phyloP scores from a whole-genome alignment of 768 basidiomycete genomes.

The Mycena kentingensis region DNA sequence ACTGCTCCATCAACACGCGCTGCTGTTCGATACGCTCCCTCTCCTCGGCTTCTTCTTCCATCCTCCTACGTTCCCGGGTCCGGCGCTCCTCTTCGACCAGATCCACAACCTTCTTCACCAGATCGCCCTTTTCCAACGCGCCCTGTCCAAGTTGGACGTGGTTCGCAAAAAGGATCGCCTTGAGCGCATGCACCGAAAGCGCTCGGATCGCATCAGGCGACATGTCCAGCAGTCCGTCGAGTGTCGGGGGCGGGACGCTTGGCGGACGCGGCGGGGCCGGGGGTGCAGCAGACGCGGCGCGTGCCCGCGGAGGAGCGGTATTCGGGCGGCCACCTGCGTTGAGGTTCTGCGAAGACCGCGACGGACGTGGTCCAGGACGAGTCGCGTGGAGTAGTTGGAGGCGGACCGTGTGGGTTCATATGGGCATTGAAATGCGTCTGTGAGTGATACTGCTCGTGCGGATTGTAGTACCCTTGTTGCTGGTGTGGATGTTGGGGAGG shows the following conservation, averaged over 20 bases:
- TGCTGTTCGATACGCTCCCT: constrained; percentile 42
- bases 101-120: constrained; percentile 69
- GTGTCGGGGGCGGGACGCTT: constrained; percentile 53
- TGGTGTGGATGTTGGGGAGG: constrained; percentile 23
- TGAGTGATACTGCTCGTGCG: constrained; percentile 24
- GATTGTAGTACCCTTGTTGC: constrained; percentile 18
- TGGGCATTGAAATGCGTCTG: constrained; percentile 23
- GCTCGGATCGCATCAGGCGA: constrained; percentile 53
- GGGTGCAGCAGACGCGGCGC: constrained; percentile 41
- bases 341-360: constrained; percentile 27
- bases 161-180: constrained; percentile 77
- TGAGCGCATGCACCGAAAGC: constrained; percentile 73
- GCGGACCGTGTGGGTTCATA: constrained; percentile 7
- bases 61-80: constrained; percentile 51
- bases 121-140: constrained; percentile 82
- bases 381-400: constrained; percentile 16
- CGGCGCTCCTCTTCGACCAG: constrained; percentile 66
- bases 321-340: constrained; percentile 14
- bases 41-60: constrained; percentile 48
- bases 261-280: constrained; percentile 24
- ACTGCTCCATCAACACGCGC: constrained; percentile 39
- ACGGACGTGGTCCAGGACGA: constrained; percentile 21
- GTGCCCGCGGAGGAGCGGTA: constrained; percentile 38
- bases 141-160: constrained; percentile 72
- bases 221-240: constrained; percentile 71